Conservation (phyloP, 257 asterid genomes). For the Linderniella brevidens region DNA sequence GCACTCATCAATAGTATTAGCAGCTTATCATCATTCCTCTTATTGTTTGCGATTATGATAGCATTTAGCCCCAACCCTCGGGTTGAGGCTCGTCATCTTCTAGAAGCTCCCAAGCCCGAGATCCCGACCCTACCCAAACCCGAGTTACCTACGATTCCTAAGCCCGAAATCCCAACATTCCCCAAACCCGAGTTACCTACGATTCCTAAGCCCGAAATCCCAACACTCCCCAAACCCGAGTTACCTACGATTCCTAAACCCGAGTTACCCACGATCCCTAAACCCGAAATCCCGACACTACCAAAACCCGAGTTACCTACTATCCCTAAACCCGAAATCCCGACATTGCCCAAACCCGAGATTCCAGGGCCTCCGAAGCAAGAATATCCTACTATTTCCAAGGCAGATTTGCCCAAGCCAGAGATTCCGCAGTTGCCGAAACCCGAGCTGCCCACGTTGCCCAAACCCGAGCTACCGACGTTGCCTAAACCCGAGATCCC, state of each 20-base stretch:
- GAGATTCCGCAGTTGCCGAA: slow-evolving; percentile 8
- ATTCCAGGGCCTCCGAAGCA: slow-evolving; percentile 3
- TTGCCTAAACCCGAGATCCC: slow-evolving; percentile 11
- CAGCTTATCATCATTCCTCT: too few relatives aligned
- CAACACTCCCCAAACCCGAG: slow-evolving; percentile 8
- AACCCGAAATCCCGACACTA: slow-evolving; percentile 1
- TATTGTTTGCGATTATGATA: too few relatives aligned
- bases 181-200: slow-evolving; percentile 3
- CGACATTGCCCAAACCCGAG: slow-evolving; percentile 7
- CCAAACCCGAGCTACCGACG: slow-evolving; percentile 9
- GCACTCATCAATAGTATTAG: too few relatives aligned
- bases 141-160: slow-evolving; percentile 1
- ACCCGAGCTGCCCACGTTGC: slow-evolving; percentile 2
- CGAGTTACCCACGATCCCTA: slow-evolving; percentile 1
- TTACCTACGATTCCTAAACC: slow-evolving; percentile 5
- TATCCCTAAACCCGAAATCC: slow-evolving; percentile 7
- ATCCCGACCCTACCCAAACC: slow-evolving; percentile 8
- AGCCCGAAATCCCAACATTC: slow-evolving; percentile 1
- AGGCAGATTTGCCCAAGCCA: neutral
- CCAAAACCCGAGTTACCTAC: slow-evolving; percentile 3
- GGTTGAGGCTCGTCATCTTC: too few relatives aligned
- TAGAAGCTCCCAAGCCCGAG: slow-evolving; percentile 5
- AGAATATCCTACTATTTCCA: slow-evolving; percentile 1
- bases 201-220: slow-evolving; percentile 5
- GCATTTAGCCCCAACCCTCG: too few relatives aligned